Conservation (phyloP, 2,329 filamentous ascomycete genomes). For the Microsporum ferrugineum region DNA sequence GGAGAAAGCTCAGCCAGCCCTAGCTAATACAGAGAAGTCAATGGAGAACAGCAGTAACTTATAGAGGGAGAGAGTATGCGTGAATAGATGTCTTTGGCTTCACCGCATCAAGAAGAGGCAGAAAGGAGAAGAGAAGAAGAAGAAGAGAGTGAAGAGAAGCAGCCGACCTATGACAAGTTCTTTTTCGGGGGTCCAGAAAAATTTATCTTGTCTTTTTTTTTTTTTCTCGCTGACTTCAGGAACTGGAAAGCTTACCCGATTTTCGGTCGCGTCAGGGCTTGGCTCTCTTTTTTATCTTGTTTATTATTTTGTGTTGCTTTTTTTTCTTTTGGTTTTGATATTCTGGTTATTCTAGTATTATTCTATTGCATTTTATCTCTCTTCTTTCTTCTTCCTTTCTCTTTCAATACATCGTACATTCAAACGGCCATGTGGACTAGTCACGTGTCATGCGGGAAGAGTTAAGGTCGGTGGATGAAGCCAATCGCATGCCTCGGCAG, state of each 20-base stretch:
- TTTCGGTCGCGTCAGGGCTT: background rate
- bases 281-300: background rate
- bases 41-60: background rate
- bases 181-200: background rate
- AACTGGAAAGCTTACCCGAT: conserved; percentile 2
- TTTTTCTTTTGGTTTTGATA: background rate
- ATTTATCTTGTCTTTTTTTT: background rate
- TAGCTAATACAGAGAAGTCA: background rate
- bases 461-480: background rate
- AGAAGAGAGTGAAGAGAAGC: background rate
- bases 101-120: background rate
- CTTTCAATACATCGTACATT: background rate
- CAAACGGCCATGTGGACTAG: background rate
- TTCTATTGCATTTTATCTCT: background rate
- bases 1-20: background rate
- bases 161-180: background rate
- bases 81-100: background rate
- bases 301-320: background rate
- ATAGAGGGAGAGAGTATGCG: background rate
- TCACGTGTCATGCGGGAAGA: background rate
- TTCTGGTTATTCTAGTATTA: background rate
- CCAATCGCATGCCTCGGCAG: background rate
- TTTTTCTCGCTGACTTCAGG: background rate
- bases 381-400: background rate
- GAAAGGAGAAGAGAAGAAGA: background rate